Evolutionary conservation across 2,329 filamentous ascomycete species (phyloP), one percentile per base, ranked within the genome.

Genomic region (Trichoderma lentiforme): DNA sequence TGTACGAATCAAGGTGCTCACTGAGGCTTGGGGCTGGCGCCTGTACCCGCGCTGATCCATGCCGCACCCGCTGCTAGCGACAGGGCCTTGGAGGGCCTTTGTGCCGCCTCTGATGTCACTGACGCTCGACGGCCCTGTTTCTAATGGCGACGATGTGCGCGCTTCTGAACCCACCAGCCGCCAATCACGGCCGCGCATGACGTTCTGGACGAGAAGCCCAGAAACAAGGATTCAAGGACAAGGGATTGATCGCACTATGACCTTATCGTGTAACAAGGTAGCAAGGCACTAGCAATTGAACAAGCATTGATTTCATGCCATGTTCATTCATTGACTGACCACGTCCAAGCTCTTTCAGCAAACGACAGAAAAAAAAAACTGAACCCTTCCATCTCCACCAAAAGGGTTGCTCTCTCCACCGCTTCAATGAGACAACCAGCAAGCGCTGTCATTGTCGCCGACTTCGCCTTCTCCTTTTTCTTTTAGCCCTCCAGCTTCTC

Each of bases 21-120:
- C 66, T 62, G 57, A 53, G 39, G 36, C 39, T 69, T 57, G 36
- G 34, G 24, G 15, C 39, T 58, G 60, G 68, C 68, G 60, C 60
- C 57, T 71, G 58, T 71, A 64, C 69, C 69, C 69, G 69, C 69
- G 69, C 61, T 65, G 69, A 71, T 71, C 69, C 62, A 57, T 71
- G 69, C 69, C 69, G 57, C 62, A 58, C 69, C 69, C 69, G 69
- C 53, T 47, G 32, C 53, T 58, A n/a, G n/a, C n/a, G 47, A 24
- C 21, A 53, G 47, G 47, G 11, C 57, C 18, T 6, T 26, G 26
- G 51, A 66, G 61, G 61, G 32, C 51, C 36, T 36, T 21, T 58
- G 69, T 47, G 21, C 30, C 62, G 70, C 70, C 70, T 72, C 70
- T 72, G 70, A 72, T 72, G 70, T 72, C 70, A 72, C 70, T 30